These are phyloP conservation scores for Helicostylum pulchrum DNA, from an alignment of 192 early-diverging fungal genomes.

Conservation along the genomic window DNA sequence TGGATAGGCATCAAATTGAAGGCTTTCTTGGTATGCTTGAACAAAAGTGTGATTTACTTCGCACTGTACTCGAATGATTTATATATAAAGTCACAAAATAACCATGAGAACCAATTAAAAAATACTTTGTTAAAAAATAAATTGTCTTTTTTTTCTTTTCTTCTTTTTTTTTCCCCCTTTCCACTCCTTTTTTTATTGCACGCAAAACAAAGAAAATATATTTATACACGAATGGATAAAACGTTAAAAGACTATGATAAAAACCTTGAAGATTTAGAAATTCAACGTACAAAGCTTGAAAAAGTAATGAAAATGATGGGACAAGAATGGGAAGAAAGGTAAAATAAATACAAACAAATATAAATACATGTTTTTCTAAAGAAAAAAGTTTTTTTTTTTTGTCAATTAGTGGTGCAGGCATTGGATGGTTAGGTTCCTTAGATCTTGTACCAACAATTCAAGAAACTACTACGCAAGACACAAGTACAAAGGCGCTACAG, in stretches of 20 bases:
- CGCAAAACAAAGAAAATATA: neutral
- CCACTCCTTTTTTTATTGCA: neutral
- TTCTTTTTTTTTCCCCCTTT: neutral
- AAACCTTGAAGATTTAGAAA: conserved; percentile 32
- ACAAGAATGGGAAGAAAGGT: conserved; percentile 42
- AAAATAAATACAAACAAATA: neutral
- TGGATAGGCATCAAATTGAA: conserved; percentile 50
- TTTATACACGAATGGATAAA: conserved; percentile 6
- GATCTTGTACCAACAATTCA: neutral
- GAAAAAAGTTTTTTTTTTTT: neutral
- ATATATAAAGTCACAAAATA: too few relatives aligned
- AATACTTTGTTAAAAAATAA: too few relatives aligned
- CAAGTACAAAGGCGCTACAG: too few relatives aligned
- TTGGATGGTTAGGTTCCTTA: conserved; percentile 33
- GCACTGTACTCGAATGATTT: neutral
- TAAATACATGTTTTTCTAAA: conserved; percentile 1
- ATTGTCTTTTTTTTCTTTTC: conserved; percentile 1
- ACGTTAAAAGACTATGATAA: conserved; percentile 36
- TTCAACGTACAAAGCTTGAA: conserved; percentile 28
- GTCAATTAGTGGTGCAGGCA: conserved; percentile 32
- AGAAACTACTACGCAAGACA: neutral
- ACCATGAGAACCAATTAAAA: too few relatives aligned
- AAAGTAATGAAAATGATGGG: conserved; percentile 34
- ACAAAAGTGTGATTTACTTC: conserved; percentile 43
- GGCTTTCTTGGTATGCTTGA: conserved; percentile 50